Percentiles rank a stretch among this genome's conserved stretches.
Conservation (phyloP, 306 rosid genomes). For the Acacia crassicarpa region DNA sequence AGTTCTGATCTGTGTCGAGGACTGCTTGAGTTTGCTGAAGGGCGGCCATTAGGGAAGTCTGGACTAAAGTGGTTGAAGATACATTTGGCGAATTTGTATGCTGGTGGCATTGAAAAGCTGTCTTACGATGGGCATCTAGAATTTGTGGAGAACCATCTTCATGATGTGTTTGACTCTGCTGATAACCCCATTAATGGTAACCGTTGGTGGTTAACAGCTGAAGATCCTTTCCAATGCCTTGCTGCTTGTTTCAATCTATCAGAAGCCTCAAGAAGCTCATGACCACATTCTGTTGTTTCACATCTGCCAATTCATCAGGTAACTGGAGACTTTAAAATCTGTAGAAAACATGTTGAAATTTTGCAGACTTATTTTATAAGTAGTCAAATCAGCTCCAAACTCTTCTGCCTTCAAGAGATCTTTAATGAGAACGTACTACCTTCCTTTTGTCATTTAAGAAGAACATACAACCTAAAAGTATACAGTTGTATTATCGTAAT, state of each 20-base stretch:
- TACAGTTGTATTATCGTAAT: too few relatives aligned
- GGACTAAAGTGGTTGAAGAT: constrained; percentile 81
- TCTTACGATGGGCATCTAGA: constrained; percentile 69
- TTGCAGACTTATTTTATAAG: constrained; percentile 1
- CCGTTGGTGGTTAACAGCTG: constrained; percentile 88
- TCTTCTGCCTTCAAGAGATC: neutral
- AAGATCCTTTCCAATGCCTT: constrained; percentile 88
- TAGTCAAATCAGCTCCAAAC: neutral
- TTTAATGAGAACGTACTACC: too few relatives aligned
- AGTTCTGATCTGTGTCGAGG: constrained; percentile 92
- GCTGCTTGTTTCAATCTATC: constrained; percentile 82
- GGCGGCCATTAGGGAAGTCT: constrained; percentile 75
- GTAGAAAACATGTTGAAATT: constrained; percentile 4
- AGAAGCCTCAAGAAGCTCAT: constrained; percentile 74
- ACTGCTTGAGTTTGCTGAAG: constrained; percentile 81
- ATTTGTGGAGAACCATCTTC: constrained; percentile 72
- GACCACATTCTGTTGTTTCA: constrained; percentile 70
- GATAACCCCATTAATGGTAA: constrained; percentile 68
- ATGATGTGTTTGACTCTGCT: constrained; percentile 77
- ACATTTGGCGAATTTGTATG: constrained; percentile 73
- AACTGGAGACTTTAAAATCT: constrained; percentile 1
- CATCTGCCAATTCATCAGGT: constrained; percentile 89
- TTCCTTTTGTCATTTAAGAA: too few relatives aligned
- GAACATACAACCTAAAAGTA: too few relatives aligned
- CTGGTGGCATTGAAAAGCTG: constrained; percentile 77